These are phyloP conservation scores for Ophiostoma himal-ulmi DNA, from an alignment of 2,329 filamentous ascomycete species.

Conservation along the genomic window DNA sequence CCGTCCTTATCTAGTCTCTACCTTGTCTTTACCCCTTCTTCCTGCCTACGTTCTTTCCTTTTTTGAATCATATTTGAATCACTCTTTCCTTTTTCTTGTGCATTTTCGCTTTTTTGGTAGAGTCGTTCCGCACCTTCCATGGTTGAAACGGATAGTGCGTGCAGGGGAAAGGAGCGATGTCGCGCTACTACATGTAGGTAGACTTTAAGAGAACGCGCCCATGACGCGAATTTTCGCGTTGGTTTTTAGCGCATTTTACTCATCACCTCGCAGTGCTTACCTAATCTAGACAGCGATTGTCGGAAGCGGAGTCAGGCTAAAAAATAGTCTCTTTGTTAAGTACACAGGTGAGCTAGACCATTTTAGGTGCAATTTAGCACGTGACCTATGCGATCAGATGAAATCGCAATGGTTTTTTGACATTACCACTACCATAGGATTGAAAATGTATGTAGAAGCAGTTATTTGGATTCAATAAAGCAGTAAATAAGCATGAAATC, in stretches of 20 bases:
- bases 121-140: neutral
- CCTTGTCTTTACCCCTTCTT: neutral
- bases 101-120: neutral
- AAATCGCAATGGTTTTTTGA: no score
- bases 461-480: no score
- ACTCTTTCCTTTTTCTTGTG: neutral
- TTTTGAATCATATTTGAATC: neutral
- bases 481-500: no score
- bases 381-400: no score
- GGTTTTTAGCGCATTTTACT: neutral
- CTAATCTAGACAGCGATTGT: neutral
- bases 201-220: neutral
- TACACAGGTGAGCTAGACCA: no score
- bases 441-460: no score
- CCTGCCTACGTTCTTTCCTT: neutral
- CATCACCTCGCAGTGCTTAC: neutral
- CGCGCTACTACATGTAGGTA: neutral
- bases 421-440: no score
- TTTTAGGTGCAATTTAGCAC: no score
- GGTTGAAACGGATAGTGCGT: conserved; percentile 6
- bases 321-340: no score
- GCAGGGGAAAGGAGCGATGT: conserved; percentile 5
- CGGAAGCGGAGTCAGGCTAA: no score
- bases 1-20: neutral
- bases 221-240: neutral